A percentile compares a stretch with the other conserved stretches of the same genome.
Conservation (phyloP, 495 filamentous ascomycete genomes). For the Aspergillus avenaceus region DNA sequence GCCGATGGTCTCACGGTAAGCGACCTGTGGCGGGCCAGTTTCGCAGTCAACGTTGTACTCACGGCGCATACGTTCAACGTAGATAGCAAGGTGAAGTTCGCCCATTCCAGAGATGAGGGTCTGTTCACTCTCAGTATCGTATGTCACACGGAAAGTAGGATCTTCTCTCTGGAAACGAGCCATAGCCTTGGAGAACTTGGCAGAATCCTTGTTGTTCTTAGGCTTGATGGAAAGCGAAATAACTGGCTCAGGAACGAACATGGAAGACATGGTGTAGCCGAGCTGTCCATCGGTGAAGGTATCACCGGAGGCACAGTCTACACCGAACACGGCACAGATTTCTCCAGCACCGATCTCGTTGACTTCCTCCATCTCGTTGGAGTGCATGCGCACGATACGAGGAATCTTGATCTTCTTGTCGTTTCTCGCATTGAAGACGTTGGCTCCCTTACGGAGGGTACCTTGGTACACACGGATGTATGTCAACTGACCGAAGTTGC, state of each 20-base stretch:
- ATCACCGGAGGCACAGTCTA: constrained; percentile 97
- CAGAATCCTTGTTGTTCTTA: constrained; percentile 85
- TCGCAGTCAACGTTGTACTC: constrained; percentile 95
- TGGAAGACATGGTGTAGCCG: constrained; percentile 95
- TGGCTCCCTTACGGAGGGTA: constrained; percentile 76
- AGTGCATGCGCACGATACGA: constrained; percentile 98
- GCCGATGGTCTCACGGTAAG: constrained; percentile 93
- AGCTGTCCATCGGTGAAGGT: constrained; percentile 94
- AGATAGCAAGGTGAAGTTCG: constrained; percentile 94
- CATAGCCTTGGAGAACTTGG: constrained; percentile 98
- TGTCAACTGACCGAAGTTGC: constrained; percentile 96
- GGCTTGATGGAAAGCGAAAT: constrained; percentile 97
- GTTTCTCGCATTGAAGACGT: constrained; percentile 89
- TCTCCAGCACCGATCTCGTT: constrained; percentile 89
- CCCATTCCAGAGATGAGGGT: constrained; percentile 99
- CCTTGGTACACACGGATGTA: constrained; percentile 99
- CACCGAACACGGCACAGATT: constrained; percentile 97
- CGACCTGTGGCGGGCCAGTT: constrained; percentile 95
- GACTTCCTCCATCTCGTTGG: constrained; percentile 98
- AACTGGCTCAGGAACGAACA: constrained; percentile 98
- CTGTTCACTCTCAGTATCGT: constrained; percentile 86
- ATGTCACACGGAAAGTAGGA: constrained; percentile 92
- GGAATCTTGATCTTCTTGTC: constrained; percentile 97
- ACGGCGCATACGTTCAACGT: constrained; percentile 95
- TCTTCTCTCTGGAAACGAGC: constrained; percentile 98